Conservation (phyloP, 73 alveolate species). For the Paramecium primaurelia region DNA sequence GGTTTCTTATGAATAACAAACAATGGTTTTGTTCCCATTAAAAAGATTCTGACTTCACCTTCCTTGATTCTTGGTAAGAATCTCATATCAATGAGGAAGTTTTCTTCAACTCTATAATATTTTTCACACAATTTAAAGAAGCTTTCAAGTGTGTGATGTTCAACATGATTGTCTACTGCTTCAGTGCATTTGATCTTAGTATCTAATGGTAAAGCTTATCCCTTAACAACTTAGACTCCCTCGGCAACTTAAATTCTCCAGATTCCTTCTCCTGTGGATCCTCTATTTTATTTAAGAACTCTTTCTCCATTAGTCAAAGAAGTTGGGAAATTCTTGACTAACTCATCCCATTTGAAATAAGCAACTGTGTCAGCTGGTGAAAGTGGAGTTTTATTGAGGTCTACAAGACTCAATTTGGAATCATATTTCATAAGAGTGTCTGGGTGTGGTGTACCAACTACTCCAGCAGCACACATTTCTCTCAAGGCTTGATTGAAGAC, state of each 20-base stretch:
- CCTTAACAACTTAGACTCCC: neutral
- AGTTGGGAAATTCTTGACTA: neutral
- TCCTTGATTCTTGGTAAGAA: constrained; percentile 36
- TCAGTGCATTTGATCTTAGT: constrained; percentile 33
- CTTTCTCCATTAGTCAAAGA: constrained; percentile 21
- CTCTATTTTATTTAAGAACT: constrained; percentile 32
- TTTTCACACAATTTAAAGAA: constrained; percentile 36
- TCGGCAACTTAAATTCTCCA: constrained; percentile 34
- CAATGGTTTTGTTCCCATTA: constrained; percentile 18
- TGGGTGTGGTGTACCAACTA: constrained; percentile 45
- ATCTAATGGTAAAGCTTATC: constrained; percentile 11
- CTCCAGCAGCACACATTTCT: constrained; percentile 30
- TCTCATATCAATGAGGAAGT: constrained; percentile 19
- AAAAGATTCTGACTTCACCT: constrained; percentile 45
- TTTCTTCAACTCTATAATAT: neutral
- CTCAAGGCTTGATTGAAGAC: neutral
- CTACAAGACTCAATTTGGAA: neutral
- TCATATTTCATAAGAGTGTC: constrained; percentile 33
- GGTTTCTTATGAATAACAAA: constrained; percentile 34
- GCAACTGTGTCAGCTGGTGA: constrained; percentile 25
- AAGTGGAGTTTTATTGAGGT: constrained; percentile 21
- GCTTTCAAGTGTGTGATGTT: constrained; percentile 19
- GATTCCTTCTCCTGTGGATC: constrained; percentile 34
- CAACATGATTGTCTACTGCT: constrained; percentile 39
- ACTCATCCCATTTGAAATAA: neutral